Percentiles rank a stretch among this genome's conserved stretches.
These are phyloP conservation scores for Saccharata proteae DNA, from an alignment of 2,329 filamentous ascomycete genomes.

Conservation along the genomic window DNA sequence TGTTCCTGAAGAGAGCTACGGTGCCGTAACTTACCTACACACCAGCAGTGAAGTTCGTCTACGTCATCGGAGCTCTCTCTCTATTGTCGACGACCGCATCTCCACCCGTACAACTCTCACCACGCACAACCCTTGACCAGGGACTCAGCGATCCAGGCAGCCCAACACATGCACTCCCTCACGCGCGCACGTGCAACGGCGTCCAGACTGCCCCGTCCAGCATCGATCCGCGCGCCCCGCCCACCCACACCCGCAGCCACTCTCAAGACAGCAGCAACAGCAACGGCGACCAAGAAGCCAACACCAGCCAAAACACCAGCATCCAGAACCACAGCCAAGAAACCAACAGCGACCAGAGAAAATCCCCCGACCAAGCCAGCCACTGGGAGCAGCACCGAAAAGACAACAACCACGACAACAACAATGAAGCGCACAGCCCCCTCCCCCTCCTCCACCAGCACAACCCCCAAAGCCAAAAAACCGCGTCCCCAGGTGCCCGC, in stretches of 20 bases:
- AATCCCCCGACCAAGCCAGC: neutral
- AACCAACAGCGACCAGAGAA: neutral
- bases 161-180: too few species aligned
- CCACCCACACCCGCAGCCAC: neutral
- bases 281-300: neutral
- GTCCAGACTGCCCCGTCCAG: neutral
- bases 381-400: neutral
- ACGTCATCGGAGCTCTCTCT: too few species aligned
- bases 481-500: slow-evolving; percentile 2
- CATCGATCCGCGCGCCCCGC: neutral
- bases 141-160: too few species aligned
- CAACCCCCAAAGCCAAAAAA: slow-evolving; percentile 6
- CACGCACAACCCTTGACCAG: too few species aligned
- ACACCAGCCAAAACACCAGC: neutral
- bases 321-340: neutral
- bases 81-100: too few species aligned
- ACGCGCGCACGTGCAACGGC: neutral
- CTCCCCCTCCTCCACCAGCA: neutral
- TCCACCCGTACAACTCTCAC: too few species aligned
- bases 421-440: slow-evolving; percentile 5
- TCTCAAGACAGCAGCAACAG: neutral
- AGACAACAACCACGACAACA: neutral
- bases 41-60: too few species aligned
- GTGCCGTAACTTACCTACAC: too few species aligned
- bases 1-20: too few species aligned